phyloP scores from a whole-genome alignment of 2,329 filamentous ascomycete species.

The Pseudogymnoascus sp. region DNA sequence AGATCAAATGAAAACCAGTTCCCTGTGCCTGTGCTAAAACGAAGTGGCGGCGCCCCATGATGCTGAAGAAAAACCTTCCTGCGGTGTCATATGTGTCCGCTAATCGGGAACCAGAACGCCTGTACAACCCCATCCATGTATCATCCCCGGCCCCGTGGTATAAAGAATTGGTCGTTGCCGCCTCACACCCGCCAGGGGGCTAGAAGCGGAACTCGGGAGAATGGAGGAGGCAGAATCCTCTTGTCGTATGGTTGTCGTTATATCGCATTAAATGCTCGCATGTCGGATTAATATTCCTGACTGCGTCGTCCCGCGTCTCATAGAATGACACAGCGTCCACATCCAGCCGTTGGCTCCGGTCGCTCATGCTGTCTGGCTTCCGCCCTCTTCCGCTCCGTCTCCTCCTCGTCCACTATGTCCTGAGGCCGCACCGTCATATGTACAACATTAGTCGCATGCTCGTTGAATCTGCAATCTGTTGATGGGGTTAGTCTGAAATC shows the following conservation, averaged over 20 bases:
- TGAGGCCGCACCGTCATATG: constrained; percentile 90
- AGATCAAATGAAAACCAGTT: not conserved
- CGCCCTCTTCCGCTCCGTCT: constrained; percentile 23
- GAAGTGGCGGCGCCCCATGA: not conserved
- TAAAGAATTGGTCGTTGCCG: not conserved
- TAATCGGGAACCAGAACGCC: constrained; percentile 2
- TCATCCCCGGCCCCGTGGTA: constrained; percentile 2
- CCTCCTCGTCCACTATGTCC: constrained; percentile 70
- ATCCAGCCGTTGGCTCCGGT: constrained; percentile 49
- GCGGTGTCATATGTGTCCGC: constrained; percentile 6
- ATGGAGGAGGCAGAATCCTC: constrained; percentile 4
- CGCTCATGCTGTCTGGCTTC: constrained; percentile 40
- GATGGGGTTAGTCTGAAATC: constrained; percentile 31
- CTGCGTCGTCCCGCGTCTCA: constrained; percentile 29
- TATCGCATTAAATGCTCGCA: constrained; percentile 9
- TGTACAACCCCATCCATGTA: constrained; percentile 1
- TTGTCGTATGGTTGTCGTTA: constrained; percentile 4
- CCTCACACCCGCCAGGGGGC: not conserved
- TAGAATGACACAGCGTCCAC: constrained; percentile 55
- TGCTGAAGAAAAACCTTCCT: not conserved
- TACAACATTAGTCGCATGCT: constrained; percentile 72
- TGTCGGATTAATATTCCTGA: not conserved
- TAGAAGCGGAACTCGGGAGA: not conserved
- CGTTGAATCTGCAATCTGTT: constrained; percentile 66
- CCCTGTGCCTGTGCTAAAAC: not conserved